Evolutionary conservation across 257 asterid species (phyloP).

Genomic region (Cruciata laevipes): DNA sequence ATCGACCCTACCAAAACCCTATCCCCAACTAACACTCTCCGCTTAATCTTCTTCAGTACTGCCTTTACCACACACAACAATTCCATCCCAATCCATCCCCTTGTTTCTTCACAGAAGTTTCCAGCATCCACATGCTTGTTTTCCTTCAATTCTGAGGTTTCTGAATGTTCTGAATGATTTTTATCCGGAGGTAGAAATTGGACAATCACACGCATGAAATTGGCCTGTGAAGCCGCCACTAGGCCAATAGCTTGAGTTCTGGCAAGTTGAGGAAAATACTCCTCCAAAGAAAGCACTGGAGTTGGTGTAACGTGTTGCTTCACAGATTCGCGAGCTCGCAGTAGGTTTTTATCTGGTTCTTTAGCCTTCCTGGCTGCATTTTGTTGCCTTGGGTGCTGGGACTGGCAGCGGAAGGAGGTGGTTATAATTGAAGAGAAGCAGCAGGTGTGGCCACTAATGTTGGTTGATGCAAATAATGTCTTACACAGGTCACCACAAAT

Average conservation of each 20-base stretch:
- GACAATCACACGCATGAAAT: conserved; percentile 92
- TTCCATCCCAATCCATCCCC: conserved; percentile 53
- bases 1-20: conserved; percentile 76
- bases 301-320: conserved; percentile 57
- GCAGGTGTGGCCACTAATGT: conserved; percentile 24
- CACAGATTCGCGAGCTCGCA: conserved; percentile 64
- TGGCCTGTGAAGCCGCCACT: conserved; percentile 83
- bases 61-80: conserved; percentile 87
- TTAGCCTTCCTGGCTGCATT: conserved; percentile 46
- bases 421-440: conserved; percentile 24
- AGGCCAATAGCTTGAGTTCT: conserved; percentile 78
- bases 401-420: conserved; percentile 28
- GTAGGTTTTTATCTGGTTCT: conserved; percentile 53
- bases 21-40: conserved; percentile 94
- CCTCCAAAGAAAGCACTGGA: conserved; percentile 55
- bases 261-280: conserved; percentile 40
- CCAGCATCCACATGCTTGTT: conserved; percentile 6
- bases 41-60: conserved; percentile 80
- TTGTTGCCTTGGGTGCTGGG: conserved; percentile 28
- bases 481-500: conserved; percentile 38
- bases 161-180: neutral
- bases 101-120: conserved; percentile 4
- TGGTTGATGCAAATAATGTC: conserved; percentile 28
- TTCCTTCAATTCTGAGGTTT: neutral
- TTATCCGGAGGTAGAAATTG: conserved; percentile 29